phyloP scores from a whole-genome alignment of 164 flowering plant genomes.

The Cinnamomum chago region DNA sequence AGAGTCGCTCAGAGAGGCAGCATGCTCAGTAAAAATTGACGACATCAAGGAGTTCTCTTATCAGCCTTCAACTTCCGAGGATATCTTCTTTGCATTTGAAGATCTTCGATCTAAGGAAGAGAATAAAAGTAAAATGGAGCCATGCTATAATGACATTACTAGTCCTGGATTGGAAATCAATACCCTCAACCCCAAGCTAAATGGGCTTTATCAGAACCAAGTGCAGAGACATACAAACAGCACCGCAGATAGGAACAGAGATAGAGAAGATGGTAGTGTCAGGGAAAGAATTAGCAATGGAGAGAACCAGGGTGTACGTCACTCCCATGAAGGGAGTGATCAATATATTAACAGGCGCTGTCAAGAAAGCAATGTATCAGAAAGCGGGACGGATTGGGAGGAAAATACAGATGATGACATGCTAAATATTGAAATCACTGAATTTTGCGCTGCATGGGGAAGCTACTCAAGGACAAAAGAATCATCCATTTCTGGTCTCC shows the following conservation, averaged over 20 bases:
- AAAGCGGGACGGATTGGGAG: constrained; percentile 66
- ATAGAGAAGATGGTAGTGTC: constrained; percentile 74
- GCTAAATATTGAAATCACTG: constrained; percentile 52
- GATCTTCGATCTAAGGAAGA: constrained; percentile 22
- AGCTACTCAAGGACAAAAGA: constrained; percentile 47
- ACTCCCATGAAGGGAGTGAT: constrained; percentile 64
- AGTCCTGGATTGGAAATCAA: constrained; percentile 56
- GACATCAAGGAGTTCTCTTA: constrained; percentile 27
- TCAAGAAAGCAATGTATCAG: constrained; percentile 49
- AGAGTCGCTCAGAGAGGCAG: constrained; percentile 22
- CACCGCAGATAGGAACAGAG: constrained; percentile 32
- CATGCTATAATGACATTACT: constrained; percentile 51
- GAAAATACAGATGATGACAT: constrained; percentile 49
- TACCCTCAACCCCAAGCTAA: constrained; percentile 53
- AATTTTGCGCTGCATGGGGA: constrained; percentile 46
- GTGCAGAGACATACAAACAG: constrained; percentile 31
- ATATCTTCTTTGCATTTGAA: constrained; percentile 26
- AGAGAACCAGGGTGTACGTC: constrained; percentile 77
- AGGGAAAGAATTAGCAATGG: constrained; percentile 94
- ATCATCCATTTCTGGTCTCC: constrained; percentile 64
- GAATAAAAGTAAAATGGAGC: constrained; percentile 49
- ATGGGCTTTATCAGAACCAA: constrained; percentile 21
- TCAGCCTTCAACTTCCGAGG: constrained; percentile 25
- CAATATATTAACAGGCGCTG: constrained; percentile 50
- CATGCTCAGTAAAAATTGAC: constrained; percentile 22